phyloP scores from a whole-genome alignment of 352 stramenopile genomes.

The Globisporangium irregulare region DNA sequence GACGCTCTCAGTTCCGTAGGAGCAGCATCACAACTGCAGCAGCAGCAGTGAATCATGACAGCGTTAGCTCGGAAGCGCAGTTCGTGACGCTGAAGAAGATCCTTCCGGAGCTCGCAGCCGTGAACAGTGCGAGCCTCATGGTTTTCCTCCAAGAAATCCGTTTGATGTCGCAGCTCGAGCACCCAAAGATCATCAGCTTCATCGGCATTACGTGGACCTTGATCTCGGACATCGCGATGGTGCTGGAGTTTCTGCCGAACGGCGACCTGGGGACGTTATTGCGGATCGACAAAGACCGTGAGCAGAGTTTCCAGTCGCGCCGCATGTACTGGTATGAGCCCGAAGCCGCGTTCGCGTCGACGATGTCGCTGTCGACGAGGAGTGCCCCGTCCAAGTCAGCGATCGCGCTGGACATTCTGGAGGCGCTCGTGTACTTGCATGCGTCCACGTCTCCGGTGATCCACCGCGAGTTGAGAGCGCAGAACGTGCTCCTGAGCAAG shows the following conservation, averaged over 20 bases:
- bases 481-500: slow-evolving; percentile 68
- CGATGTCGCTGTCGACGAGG: slow-evolving; percentile 17
- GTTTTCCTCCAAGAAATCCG: slow-evolving; percentile 82
- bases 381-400: slow-evolving; percentile 36
- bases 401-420: slow-evolving; percentile 73
- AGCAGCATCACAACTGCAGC: not conserved
- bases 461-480: slow-evolving; percentile 73
- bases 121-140: slow-evolving; percentile 13
- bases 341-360: slow-evolving; percentile 17
- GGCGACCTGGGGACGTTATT: slow-evolving; percentile 71
- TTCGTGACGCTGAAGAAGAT: slow-evolving; percentile 69
- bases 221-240: slow-evolving; percentile 73
- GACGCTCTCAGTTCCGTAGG: not conserved
- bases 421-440: slow-evolving; percentile 82
- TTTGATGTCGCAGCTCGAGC: slow-evolving; percentile 67
- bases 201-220: slow-evolving; percentile 83
- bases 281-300: slow-evolving; percentile 24
- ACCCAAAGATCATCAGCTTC: slow-evolving; percentile 83
- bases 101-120: slow-evolving; percentile 59
- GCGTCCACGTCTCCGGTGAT: slow-evolving; percentile 81
- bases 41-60: not conserved
- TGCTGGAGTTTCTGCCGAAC: slow-evolving; percentile 79
- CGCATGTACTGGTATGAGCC: slow-evolving; percentile 13
- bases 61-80: slow-evolving; percentile 7
- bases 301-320: slow-evolving; percentile 11